Evolutionary conservation across 768 basidiomycete species (phyloP), one percentile per base, ranked within the genome.

Genomic region (Amanita brunnescens): DNA sequence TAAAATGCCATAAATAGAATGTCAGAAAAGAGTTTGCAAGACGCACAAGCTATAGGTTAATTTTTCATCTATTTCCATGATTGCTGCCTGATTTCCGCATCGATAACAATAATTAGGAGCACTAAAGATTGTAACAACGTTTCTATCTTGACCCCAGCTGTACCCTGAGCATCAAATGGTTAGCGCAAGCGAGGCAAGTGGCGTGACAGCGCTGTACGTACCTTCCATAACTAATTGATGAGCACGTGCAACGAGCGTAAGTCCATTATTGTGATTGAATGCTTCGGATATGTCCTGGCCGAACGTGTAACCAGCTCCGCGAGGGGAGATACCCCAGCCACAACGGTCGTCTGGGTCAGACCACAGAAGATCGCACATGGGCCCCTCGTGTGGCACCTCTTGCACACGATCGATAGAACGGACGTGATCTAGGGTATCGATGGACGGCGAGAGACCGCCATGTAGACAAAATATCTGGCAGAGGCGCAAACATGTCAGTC

Each of bases 81-180:
- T 99, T 45, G 96, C 96, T 50, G 96, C 96, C 64, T 98, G 96
- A 68, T 99, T 99, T 49, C 96, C 96, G 66, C 96, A 99, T 66
- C 96, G 79, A 76, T 99, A 99, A 72, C 95, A 99, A 70, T 97
- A 99, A 72, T 99, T 99, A 38, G 96, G 96, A 58, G 96, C 96
- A 57, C 94, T 97, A 77, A 97, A 99, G 65, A 99, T 97, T 38
- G 95, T 99, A 58, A 99, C 95, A 20, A 99, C 95, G 66, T 97
- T 98, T 69, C 92, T 82, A 72, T 98, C 95, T 71, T 98, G 95
- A 54, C 93, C 92, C 95, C 95, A 98, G 66, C 92, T 96, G 67
- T 90, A 89, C 41, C 87, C 87, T 88, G 53, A 29, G n/a, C 3
- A 54, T 29, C 16, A 44, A 32, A 24, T 24, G 18, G 26, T 51